phyloP scores from a whole-genome alignment of 768 basidiomycete species.

The Boletus subparvulus region DNA sequence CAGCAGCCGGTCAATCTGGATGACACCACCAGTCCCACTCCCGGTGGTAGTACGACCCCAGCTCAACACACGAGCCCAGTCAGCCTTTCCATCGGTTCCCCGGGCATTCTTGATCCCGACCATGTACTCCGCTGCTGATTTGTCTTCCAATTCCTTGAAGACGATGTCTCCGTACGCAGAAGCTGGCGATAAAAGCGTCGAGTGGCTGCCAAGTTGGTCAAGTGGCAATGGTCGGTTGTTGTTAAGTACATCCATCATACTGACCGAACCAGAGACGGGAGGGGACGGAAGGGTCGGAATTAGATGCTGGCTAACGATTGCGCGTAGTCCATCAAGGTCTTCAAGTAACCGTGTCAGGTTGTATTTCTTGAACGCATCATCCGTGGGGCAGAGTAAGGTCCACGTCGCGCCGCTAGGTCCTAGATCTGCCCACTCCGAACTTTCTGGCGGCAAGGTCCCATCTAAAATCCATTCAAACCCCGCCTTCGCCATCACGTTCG shows the following conservation, averaged over 20 bases:
- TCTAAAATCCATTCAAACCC: slow-evolving; percentile 91
- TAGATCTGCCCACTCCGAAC: slow-evolving; percentile 59
- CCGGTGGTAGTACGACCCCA: slow-evolving; percentile 80
- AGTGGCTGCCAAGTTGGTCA: slow-evolving; percentile 69
- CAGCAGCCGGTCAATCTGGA: slow-evolving; percentile 82
- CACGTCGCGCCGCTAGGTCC: slow-evolving; percentile 59
- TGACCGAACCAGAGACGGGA: slow-evolving; percentile 20
- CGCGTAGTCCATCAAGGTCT: slow-evolving; percentile 50
- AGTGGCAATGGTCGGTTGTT: slow-evolving; percentile 74
- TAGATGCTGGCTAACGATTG: slow-evolving; percentile 75
- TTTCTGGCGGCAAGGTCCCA: slow-evolving; percentile 75
- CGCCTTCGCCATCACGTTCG: slow-evolving; percentile 75
- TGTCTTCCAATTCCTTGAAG: slow-evolving; percentile 55
- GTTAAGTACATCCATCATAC: slow-evolving; percentile 41
- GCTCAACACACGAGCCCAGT: slow-evolving; percentile 64
- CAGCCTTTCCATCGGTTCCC: slow-evolving; percentile 57
- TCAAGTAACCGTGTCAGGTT: slow-evolving; percentile 76
- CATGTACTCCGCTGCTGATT: slow-evolving; percentile 48
- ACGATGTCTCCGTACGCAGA: slow-evolving; percentile 81
- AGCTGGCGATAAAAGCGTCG: slow-evolving; percentile 66
- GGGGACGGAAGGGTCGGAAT: slow-evolving; percentile 46
- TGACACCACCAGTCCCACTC: slow-evolving; percentile 78
- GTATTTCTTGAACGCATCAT: slow-evolving; percentile 85
- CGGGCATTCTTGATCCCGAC: slow-evolving; percentile 74
- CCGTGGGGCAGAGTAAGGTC: slow-evolving; percentile 89